These are phyloP conservation scores for Cyamopsis tetragonoloba DNA, from an alignment of 306 rosid genomes.

Conservation along the genomic window DNA sequence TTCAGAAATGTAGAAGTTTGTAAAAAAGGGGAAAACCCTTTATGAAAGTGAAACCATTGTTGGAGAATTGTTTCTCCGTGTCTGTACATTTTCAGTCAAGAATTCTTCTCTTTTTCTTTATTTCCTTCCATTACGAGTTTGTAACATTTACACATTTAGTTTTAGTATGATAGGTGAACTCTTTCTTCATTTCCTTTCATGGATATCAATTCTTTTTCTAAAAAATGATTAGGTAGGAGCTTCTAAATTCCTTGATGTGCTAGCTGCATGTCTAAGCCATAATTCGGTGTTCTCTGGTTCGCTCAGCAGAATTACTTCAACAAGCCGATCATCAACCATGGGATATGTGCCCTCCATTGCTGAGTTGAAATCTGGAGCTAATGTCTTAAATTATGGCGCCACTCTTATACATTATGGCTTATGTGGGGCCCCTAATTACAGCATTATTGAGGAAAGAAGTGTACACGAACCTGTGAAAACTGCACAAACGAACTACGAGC, in stretches of 20 bases:
- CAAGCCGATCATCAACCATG: constrained; percentile 51
- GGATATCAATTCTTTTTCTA: constrained; percentile 23
- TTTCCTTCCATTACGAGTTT: too few species aligned
- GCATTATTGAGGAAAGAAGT: constrained; percentile 43
- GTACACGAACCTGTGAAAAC: constrained; percentile 26
- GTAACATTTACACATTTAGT: constrained; percentile 1
- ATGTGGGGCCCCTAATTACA: constrained; percentile 38
- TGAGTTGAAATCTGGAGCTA: constrained; percentile 71
- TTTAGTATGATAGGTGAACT: not conserved
- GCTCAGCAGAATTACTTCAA: constrained; percentile 52
- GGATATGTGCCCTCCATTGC: constrained; percentile 75
- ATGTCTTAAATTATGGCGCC: constrained; percentile 36
- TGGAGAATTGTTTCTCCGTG: too few species aligned
- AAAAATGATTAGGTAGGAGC: constrained; percentile 62
- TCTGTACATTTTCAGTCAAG: too few species aligned
- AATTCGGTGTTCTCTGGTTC: constrained; percentile 79
- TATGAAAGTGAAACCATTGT: too few species aligned
- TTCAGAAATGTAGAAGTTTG: too few species aligned
- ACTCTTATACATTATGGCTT: constrained; percentile 36
- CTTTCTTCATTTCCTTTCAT: not conserved
- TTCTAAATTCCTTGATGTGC: constrained; percentile 68
- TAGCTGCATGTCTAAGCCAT: constrained; percentile 76
- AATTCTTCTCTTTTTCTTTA: too few species aligned
- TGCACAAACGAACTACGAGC: constrained; percentile 42
- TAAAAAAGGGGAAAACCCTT: too few species aligned